A percentile compares a stretch with the other conserved stretches of the same genome.
Conservation (phyloP, 2,329 filamentous ascomycete genomes). For the Mariannaea sp. region DNA sequence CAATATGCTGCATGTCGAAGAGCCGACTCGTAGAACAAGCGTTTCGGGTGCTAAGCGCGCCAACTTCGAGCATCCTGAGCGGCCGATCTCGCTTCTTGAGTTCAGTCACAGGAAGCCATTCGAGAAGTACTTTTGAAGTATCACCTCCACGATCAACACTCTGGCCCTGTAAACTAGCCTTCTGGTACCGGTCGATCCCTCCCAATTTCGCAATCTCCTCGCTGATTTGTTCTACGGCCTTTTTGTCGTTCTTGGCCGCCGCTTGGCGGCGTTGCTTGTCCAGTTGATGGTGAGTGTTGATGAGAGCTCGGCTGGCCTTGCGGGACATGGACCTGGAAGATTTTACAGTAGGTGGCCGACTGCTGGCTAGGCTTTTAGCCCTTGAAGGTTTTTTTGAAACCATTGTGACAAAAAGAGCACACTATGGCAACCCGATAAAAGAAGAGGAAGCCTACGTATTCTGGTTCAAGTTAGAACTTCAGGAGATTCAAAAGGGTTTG, state of each 20-base stretch:
- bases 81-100: conserved; percentile 34
- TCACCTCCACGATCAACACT: conserved; percentile 69
- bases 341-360: conserved; percentile 61
- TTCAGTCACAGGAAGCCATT: conserved; percentile 57
- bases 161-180: conserved; percentile 71
- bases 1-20: conserved; percentile 82
- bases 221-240: conserved; percentile 51
- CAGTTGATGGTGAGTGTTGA: conserved; percentile 68
- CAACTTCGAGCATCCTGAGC: conserved; percentile 82
- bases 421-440: not conserved
- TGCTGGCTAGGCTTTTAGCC: conserved; percentile 51
- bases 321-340: conserved; percentile 63
- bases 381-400: conserved; percentile 51
- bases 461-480: not conserved
- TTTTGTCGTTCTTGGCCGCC: conserved; percentile 54
- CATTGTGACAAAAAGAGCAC: conserved; percentile 43
- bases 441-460: not conserved
- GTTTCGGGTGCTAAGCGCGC: conserved; percentile 82
- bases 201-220: conserved; percentile 62
- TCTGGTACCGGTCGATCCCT: conserved; percentile 67
- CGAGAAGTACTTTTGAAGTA: conserved; percentile 66
- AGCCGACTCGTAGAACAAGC: conserved; percentile 74
- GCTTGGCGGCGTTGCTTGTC: conserved; percentile 67
- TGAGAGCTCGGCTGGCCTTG: conserved; percentile 66
- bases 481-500: not conserved